These are phyloP conservation scores for Ganoderma lucidum DNA, from an alignment of 1,284 basidiomycete species.

Conservation along the genomic window DNA sequence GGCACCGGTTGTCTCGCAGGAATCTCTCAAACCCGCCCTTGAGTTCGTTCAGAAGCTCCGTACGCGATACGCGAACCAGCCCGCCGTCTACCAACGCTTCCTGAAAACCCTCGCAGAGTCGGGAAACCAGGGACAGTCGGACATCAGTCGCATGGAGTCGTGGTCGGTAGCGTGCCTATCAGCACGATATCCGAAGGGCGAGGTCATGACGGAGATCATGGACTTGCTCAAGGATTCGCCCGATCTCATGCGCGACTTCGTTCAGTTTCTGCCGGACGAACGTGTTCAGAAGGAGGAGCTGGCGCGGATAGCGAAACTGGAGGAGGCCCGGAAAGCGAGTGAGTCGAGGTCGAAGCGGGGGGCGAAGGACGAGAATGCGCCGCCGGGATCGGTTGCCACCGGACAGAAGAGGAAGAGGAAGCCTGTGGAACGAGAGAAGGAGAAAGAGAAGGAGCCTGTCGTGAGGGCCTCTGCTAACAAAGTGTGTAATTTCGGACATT, in stretches of 20 bases:
- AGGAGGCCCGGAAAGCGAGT: conserved; percentile 30
- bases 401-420: conserved; percentile 75
- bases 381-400: conserved; percentile 40
- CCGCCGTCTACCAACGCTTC: conserved; percentile 94
- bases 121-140: conserved; percentile 57
- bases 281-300: conserved; percentile 56
- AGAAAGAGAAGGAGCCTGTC: conserved; percentile 44
- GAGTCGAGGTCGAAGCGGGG: conserved; percentile 34
- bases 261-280: conserved; percentile 88
- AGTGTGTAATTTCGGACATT: conserved; percentile 33
- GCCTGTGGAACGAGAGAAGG: conserved; percentile 45
- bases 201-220: conserved; percentile 88
- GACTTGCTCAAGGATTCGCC: conserved; percentile 88
- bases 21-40: conserved; percentile 75
- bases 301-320: conserved; percentile 36
- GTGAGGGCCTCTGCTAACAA: conserved; percentile 41
- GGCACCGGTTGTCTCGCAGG: conserved; percentile 24
- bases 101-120: conserved; percentile 87
- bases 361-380: conserved; percentile 21
- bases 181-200: conserved; percentile 50
- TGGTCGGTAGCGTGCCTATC: conserved; percentile 53
- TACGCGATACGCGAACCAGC: conserved; percentile 84
- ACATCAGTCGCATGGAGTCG: conserved; percentile 72
- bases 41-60: conserved; percentile 98
- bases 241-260: conserved; percentile 91